phyloP scores from a whole-genome alignment of 1,139 yeast genomes.

The Taphrina confusa region DNA sequence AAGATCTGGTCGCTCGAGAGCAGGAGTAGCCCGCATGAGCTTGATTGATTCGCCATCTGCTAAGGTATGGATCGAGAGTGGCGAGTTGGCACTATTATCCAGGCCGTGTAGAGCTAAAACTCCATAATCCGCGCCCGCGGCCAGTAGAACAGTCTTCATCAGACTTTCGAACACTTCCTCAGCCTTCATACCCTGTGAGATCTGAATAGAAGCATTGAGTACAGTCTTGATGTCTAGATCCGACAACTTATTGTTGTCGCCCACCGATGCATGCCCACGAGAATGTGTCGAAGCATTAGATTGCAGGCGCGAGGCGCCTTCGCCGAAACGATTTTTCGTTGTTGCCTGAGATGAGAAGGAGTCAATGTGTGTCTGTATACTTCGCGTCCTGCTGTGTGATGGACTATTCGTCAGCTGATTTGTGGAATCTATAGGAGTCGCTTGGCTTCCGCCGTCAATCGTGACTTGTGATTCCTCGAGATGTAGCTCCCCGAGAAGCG shows the following conservation, averaged over 20 bases:
- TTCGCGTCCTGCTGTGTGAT: neutral
- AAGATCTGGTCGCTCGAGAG: slow-evolving; percentile 34
- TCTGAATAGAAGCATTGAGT: slow-evolving; percentile 11
- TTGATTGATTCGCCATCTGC: slow-evolving; percentile 32
- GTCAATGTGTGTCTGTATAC: neutral
- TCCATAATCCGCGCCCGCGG: slow-evolving; percentile 39
- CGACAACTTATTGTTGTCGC: neutral
- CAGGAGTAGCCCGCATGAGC: slow-evolving; percentile 21
- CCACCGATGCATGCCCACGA: neutral
- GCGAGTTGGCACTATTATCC: neutral
- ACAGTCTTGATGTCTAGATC: slow-evolving; percentile 20
- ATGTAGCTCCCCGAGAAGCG: neutral
- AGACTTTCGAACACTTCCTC: slow-evolving; percentile 35
- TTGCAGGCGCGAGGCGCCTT: neutral
- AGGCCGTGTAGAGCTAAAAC: slow-evolving; percentile 35
- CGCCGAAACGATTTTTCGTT: neutral
- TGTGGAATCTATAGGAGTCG: neutral
- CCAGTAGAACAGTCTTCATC: slow-evolving; percentile 39
- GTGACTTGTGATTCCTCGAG: neutral
- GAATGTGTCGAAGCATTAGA: neutral
- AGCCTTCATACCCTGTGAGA: slow-evolving; percentile 10
- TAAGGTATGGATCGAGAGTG: slow-evolving; percentile 2
- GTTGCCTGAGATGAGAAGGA: neutral
- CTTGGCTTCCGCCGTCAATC: neutral
- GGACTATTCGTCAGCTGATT: too few species aligned